Base-by-base conservation (phyloP, 2,329 filamentous ascomycete species). In the Niveomyces coronatus region DNA sequence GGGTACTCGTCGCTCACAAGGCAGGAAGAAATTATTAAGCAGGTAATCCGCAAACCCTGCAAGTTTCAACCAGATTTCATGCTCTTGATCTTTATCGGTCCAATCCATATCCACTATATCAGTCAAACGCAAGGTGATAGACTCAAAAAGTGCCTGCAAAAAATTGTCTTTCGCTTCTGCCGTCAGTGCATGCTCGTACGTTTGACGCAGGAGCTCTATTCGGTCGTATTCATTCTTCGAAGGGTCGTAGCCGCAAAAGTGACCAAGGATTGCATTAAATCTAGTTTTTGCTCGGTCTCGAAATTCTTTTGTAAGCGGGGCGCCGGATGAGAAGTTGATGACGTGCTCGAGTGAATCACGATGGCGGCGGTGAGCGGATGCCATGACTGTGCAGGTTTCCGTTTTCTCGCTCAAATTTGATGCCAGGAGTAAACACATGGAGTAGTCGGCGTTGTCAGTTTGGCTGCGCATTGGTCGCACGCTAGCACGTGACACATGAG, bases 321-420 rank as follows among this genome's bases (percentile, higher is more conserved):
- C 23, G 34, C 34, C 29, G 15, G 34, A 37, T 13, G 34, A 37
- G 15, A 37, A 27, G 15, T 27, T 27, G 13, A 37, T 18, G 15
- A 37, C 15, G 15, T 27, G 13, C 26, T 37, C 26, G 13, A 37
- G 23, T 9, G 34, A 37, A 18, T 27, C 34, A 11, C 20, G 34
- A 27, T 37, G 34, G 15, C 34, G 23, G 23, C 20, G 26, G 11
- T 19, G 24, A 66, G 73, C 2, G 94, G 15, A 13, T 29, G 24
- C 34, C 34, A 37, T 37, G 3, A 19, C 30, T 24, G n/a, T 24
- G 23, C 8, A 24, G 23, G 13, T 24, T 24, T 24, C 13, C 13
- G 23, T 7, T 8, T 24, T 24, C 23, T 24, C 13, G 23, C 8
- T 24, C 23, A 24, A 13, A 13, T 24, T 13, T 24, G 23, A n/a